Evolutionary conservation across 768 basidiomycete species (phyloP).

Genomic region (Crucibulum laeve): DNA sequence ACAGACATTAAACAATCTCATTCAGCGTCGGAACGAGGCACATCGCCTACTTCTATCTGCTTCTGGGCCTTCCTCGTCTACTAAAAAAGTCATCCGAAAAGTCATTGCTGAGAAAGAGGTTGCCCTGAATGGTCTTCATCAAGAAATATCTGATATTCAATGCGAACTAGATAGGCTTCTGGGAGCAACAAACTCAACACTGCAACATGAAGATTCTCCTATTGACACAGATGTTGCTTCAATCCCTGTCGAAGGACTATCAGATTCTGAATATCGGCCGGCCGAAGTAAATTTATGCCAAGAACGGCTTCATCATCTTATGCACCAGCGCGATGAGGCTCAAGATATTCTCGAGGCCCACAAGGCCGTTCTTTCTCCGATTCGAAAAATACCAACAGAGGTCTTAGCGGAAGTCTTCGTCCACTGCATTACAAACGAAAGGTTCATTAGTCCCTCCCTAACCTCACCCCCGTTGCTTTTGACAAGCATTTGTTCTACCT

Average conservation of each 20-base stretch:
- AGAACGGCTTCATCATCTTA: background rate
- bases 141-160: background rate
- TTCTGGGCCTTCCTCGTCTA: background rate
- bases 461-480: constrained; percentile 7
- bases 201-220: too few relatives aligned
- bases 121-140: background rate
- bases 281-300: too few relatives aligned
- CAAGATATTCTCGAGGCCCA: constrained; percentile 12
- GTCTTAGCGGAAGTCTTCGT: constrained; percentile 19
- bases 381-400: constrained; percentile 18
- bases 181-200: too few relatives aligned
- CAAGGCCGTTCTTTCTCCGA: constrained; percentile 14
- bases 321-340: constrained; percentile 7
- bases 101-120: background rate
- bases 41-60: background rate
- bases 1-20: constrained; percentile 10
- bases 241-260: too few relatives aligned
- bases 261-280: too few relatives aligned
- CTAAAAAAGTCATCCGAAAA: background rate
- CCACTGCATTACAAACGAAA: constrained; percentile 10
- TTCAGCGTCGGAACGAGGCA: constrained; percentile 3
- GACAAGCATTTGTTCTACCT: constrained; percentile 7
- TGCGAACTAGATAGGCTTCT: background rate
- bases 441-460: constrained; percentile 6
- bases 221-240: too few relatives aligned